Evolutionary conservation across 495 filamentous ascomycete genomes (phyloP), one percentile per base, ranked within the genome.

Genomic region (Articulospora tetracladia): DNA sequence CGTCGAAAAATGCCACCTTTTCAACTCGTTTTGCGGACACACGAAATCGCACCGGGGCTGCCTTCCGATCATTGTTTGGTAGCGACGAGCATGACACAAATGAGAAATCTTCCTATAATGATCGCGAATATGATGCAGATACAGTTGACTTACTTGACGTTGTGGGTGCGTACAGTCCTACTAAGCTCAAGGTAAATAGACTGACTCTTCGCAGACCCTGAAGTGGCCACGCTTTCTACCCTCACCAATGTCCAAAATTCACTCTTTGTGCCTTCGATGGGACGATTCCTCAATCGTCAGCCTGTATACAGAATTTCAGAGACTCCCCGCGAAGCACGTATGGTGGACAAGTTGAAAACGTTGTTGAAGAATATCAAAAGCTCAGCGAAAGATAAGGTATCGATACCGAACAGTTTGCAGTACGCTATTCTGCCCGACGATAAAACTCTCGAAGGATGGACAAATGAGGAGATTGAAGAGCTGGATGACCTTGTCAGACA

Each of bases 241-340:
- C 78, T 91, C 11, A 91, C 86, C 56, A 90, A 91, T 65, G 86
- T 91, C 19, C 86, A 90, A 57, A 91, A 91, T 65, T 90, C 86
- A 0, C 79, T 91, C 17, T 91, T 91, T 69, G 73, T 90, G 28
- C 87, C 87, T 0, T 83, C 87, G 3, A 71, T 90, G 34, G 85
- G 85, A 13, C 73, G 73, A 44, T 79, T 81, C 52, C 50, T 91
- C 23, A 91, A 91, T 60, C 80, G 88, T 23, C 76, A 81, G 62
- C 88, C 88, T 20, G 90, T 87, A 0, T 92, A 90, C 65, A 81
- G 79, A 34, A 76, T 91, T n/a, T 82, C 86, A 1, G 78, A 77
- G 19, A 69, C 71, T 0, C 73, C 73, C 3, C 48, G 60, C 49
- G 50, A 72, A 66, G 22, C 59, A 59, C 48, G 63, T 53, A 53